These are phyloP conservation scores for Tylopilus rubrobrunneus DNA, from an alignment of 768 basidiomycete species.

Conservation along the genomic window DNA sequence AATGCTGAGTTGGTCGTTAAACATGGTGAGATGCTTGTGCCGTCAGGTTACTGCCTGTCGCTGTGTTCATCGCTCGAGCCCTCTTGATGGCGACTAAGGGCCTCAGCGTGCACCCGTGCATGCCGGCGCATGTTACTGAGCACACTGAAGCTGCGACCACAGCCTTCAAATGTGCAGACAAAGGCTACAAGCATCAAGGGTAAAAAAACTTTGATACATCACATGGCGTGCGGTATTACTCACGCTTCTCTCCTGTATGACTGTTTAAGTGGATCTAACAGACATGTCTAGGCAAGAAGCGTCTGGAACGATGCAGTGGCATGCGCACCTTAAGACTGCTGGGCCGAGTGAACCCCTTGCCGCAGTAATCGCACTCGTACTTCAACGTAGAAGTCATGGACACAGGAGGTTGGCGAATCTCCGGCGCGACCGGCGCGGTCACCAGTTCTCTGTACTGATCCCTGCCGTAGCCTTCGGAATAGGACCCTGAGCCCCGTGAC, in stretches of 20 bases:
- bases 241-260: slow-evolving; percentile 83
- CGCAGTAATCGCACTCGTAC: slow-evolving; percentile 77
- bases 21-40: slow-evolving; percentile 15
- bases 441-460: slow-evolving; percentile 19
- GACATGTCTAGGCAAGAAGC: slow-evolving; percentile 4
- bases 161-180: slow-evolving; percentile 67
- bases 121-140: slow-evolving; percentile 89
- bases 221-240: slow-evolving; percentile 26
- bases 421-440: slow-evolving; percentile 8
- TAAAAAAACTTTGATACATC: slow-evolving; percentile 12
- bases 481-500: slow-evolving; percentile 20
- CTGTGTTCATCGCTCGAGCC: slow-evolving; percentile 45
- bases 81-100: slow-evolving; percentile 33
- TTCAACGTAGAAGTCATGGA: slow-evolving; percentile 40
- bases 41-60: slow-evolving; percentile 29
- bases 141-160: slow-evolving; percentile 80
- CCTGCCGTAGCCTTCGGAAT: slow-evolving; percentile 13
- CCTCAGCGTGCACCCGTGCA: slow-evolving; percentile 62
- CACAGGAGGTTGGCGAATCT: slow-evolving; percentile 16
- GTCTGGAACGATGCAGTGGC: background rate
- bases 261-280: slow-evolving; percentile 77
- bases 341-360: slow-evolving; percentile 77
- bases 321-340: slow-evolving; percentile 70
- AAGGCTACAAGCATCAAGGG: slow-evolving; percentile 48
- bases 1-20: slow-evolving; percentile 7